Conservation (phyloP, 352 stramenopile species). For the Globisporangium uncinulatum region DNA sequence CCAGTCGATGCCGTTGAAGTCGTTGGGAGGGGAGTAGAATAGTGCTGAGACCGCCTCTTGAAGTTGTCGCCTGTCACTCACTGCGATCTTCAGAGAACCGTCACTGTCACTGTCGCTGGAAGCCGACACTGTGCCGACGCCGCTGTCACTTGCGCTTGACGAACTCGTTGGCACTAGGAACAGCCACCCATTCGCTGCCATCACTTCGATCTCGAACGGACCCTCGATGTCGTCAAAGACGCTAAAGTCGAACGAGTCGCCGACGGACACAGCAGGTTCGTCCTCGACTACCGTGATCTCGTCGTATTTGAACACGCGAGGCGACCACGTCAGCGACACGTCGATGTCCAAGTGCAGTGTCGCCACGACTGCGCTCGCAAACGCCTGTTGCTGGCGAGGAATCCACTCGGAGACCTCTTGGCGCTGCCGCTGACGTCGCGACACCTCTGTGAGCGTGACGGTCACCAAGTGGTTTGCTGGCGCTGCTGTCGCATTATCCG, state of each 20-base stretch:
- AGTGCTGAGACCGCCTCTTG: conserved; percentile 6
- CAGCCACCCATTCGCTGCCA: conserved; percentile 3
- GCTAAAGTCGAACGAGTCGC: conserved; percentile 7
- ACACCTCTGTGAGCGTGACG: conserved; percentile 10
- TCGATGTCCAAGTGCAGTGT: conserved; percentile 8
- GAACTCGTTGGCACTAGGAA: conserved; percentile 1
- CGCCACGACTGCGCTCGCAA: background rate
- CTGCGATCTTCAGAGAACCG: conserved; percentile 6
- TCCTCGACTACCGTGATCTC: conserved; percentile 11
- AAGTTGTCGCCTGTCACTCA: background rate
- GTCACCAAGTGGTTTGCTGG: background rate
- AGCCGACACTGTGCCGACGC: background rate
- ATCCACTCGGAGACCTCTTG: background rate
- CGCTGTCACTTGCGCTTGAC: background rate
- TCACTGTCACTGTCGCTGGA: background rate
- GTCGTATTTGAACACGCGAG: background rate
- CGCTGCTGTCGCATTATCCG: background rate
- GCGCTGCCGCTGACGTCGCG: background rate
- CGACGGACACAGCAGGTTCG: background rate
- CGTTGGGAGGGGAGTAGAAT: conserved; percentile 7
- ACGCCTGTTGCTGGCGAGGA: background rate
- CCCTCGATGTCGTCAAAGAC: background rate
- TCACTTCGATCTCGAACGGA: conserved; percentile 7
- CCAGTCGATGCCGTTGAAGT: conserved; percentile 14
- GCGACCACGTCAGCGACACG: background rate